Percentiles rank a stretch among this genome's conserved stretches.
Evolutionary conservation across 257 asterid species (phyloP).

Genomic region (Gynochthodes officinalis): DNA sequence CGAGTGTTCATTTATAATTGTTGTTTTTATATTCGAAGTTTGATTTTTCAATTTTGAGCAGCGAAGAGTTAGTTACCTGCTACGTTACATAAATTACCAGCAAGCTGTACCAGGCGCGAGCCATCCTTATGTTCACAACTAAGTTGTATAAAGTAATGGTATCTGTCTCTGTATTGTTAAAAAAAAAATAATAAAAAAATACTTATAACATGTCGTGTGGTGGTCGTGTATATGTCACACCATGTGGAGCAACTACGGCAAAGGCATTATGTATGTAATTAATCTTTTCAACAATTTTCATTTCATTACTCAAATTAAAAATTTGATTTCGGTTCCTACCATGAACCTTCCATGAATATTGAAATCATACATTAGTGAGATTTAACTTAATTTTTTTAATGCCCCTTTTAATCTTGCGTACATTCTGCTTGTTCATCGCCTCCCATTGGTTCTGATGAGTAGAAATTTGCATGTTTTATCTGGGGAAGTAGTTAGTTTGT

Average conservation of each 20-base stretch:
- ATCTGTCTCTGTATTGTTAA: too few species aligned
- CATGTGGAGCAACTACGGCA: too few species aligned
- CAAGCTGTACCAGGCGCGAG: background rate
- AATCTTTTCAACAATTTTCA: too few species aligned
- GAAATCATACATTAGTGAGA: background rate
- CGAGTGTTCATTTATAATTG: background rate
- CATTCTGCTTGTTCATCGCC: too few species aligned
- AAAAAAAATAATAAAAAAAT: too few species aligned
- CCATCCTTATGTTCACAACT: background rate
- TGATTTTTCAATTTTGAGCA: background rate
- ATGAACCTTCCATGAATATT: background rate
- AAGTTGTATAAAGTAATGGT: background rate
- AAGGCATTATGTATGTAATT: too few species aligned
- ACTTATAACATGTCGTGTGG: too few species aligned
- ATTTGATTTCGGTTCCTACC: background rate
- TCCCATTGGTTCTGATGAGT: background rate
- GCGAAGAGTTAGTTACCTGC: constrained; percentile 10
- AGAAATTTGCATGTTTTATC: background rate
- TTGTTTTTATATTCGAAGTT: background rate
- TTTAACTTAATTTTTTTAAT: too few species aligned
- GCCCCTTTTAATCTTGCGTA: too few species aligned
- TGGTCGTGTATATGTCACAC: too few species aligned
- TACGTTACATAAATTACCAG: background rate
- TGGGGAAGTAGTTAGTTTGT: too few species aligned
- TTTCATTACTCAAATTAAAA: background rate